A percentile compares a stretch with the other conserved stretches of the same genome.
Evolutionary conservation across 2,329 filamentous ascomycete species (phyloP).

Genomic region (Colletotrichum sp.): DNA sequence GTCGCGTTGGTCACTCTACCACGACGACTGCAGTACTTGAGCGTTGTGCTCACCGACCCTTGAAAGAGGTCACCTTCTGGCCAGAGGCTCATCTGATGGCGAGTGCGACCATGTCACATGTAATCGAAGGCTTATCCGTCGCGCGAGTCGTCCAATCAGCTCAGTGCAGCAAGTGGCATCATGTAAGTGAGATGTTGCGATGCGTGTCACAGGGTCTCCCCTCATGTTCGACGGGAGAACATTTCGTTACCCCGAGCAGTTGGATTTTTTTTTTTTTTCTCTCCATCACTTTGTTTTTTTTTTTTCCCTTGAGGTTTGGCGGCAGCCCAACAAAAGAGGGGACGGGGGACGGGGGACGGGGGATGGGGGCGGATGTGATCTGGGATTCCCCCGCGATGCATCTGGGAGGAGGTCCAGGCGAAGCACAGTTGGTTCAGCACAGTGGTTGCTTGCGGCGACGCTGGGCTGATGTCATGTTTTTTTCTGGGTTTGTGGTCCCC

Average conservation of each 20-base stretch:
- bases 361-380: not conserved
- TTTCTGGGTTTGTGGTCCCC: not conserved
- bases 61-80: not conserved
- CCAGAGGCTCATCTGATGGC: not conserved
- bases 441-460: not conserved
- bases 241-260: not conserved
- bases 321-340: conserved; percentile 5
- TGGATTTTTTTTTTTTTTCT: not conserved
- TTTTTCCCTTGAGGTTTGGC: not conserved
- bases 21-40: not conserved
- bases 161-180: not conserved
- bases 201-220: not conserved
- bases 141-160: not conserved
- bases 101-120: not conserved
- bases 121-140: not conserved
- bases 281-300: not conserved
- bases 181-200: not conserved
- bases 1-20: not conserved
- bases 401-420: not conserved
- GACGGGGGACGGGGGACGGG: not conserved
- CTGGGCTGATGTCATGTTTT: conserved; percentile 12
- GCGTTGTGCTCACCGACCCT: not conserved
- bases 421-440: not conserved
- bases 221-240: not conserved
- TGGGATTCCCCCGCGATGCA: not conserved